A percentile compares a stretch with the other conserved stretches of the same genome.
Evolutionary conservation across 2,329 filamentous ascomycete species (phyloP).

Genomic region (Penicillium fuscoglaucum): DNA sequence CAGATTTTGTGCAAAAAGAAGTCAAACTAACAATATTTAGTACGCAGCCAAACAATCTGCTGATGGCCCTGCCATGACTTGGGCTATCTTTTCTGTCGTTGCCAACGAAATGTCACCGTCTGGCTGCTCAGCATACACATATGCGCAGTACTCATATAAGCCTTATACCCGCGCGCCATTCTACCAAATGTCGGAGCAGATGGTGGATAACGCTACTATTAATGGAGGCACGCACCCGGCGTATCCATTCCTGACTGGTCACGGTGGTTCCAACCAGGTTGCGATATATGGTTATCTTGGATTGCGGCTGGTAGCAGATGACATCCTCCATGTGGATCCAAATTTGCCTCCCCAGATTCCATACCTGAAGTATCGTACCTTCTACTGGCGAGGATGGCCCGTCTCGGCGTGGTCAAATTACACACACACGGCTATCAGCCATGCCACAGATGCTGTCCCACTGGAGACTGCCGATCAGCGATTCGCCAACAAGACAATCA

Average conservation of each 20-base stretch:
- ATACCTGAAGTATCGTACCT: conserved; percentile 60
- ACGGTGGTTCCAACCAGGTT: conserved; percentile 68
- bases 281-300: conserved; percentile 68
- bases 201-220: conserved; percentile 58
- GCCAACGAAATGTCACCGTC: conserved; percentile 65
- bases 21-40: conserved; percentile 27
- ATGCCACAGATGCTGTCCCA: conserved; percentile 46
- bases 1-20: neutral
- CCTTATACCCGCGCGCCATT: conserved; percentile 67
- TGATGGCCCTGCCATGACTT: conserved; percentile 72
- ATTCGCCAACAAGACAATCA: conserved; percentile 57
- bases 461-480: conserved; percentile 56
- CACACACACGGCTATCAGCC: conserved; percentile 64
- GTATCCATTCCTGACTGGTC: conserved; percentile 70
- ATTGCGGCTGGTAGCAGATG: conserved; percentile 59
- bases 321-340: conserved; percentile 62
- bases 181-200: conserved; percentile 70
- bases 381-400: conserved; percentile 67
- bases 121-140: conserved; percentile 68
- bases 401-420: conserved; percentile 62
- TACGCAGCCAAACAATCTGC: conserved; percentile 68
- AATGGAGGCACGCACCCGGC: conserved; percentile 70
- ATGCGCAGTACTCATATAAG: conserved; percentile 62
- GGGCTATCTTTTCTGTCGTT: conserved; percentile 67
- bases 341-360: conserved; percentile 66